Conservation (phyloP, 208 protist genomes). For the Trypanosoma mega region DNA sequence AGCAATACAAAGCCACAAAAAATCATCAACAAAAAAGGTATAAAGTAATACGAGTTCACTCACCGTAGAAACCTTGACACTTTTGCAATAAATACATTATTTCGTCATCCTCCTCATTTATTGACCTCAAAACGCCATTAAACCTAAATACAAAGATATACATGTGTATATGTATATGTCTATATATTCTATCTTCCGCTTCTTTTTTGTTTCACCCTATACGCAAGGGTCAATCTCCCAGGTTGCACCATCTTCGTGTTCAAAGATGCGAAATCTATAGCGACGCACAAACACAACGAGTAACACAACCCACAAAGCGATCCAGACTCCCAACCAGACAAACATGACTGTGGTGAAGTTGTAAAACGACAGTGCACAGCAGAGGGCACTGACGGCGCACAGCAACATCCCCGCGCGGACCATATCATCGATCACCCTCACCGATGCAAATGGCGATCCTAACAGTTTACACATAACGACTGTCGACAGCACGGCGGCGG, state of each 20-base stretch:
- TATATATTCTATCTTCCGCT: no score
- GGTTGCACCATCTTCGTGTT: not conserved
- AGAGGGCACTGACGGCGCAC: slow-evolving; percentile 16
- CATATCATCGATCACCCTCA: slow-evolving; percentile 10
- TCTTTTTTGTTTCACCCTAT: no score
- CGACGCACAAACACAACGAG: slow-evolving; percentile 1
- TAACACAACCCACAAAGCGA: not conserved
- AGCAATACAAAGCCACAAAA: no score
- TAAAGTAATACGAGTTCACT: no score
- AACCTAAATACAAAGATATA: no score
- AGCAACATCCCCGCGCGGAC: slow-evolving; percentile 8
- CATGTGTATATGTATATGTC: no score
- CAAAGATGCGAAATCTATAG: slow-evolving; percentile 4
- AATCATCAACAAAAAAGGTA: no score
- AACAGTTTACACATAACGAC: not conserved
- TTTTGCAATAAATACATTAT: no score
- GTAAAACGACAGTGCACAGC: slow-evolving; percentile 2
- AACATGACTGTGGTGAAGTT: not conserved
- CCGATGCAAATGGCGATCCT: slow-evolving; percentile 1
- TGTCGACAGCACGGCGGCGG: not conserved
- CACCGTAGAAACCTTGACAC: no score
- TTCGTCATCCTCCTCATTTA: no score
- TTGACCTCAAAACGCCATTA: no score
- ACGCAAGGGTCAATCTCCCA: slow-evolving; percentile 13
- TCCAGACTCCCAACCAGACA: slow-evolving; percentile 2